phyloP scores from a whole-genome alignment of 2,329 filamentous ascomycete species.

The Cladosporium velox region DNA sequence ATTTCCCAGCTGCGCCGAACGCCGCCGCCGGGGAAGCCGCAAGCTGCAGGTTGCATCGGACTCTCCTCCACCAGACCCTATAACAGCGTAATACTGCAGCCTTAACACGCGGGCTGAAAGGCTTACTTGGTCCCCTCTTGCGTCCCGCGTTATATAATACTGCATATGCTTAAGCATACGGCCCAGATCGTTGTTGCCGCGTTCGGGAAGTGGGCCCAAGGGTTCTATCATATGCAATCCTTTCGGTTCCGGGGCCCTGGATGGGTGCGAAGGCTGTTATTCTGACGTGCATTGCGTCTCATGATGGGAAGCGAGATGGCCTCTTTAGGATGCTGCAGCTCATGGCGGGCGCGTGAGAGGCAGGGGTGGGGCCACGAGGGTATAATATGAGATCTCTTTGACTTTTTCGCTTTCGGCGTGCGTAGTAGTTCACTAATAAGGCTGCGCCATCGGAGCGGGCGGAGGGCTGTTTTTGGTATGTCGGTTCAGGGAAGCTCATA shows the following conservation, averaged over 20 bases:
- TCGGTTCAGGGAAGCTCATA: conserved; percentile 32
- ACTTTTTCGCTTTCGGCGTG: neutral
- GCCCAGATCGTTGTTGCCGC: neutral
- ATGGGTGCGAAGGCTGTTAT: neutral
- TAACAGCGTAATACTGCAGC: neutral
- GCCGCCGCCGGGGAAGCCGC: neutral
- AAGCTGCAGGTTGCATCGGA: neutral
- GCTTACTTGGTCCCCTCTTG: neutral
- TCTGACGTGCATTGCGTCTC: neutral
- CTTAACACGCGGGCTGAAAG: neutral
- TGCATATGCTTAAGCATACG: neutral
- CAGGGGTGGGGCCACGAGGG: neutral
- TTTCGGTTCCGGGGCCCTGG: neutral
- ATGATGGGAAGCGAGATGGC: neutral
- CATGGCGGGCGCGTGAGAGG: neutral
- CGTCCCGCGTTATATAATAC: neutral
- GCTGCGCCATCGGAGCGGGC: neutral
- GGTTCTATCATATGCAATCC: neutral
- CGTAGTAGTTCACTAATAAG: neutral
- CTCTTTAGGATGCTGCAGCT: neutral
- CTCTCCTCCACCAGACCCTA: neutral
- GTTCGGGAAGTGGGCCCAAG: neutral
- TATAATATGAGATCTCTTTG: neutral
- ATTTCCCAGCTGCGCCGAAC: neutral
- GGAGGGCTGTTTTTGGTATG: neutral